Evolutionary conservation across 2,329 filamentous ascomycete species (phyloP).

Genomic region (Sporothrix dimorphospora): DNA sequence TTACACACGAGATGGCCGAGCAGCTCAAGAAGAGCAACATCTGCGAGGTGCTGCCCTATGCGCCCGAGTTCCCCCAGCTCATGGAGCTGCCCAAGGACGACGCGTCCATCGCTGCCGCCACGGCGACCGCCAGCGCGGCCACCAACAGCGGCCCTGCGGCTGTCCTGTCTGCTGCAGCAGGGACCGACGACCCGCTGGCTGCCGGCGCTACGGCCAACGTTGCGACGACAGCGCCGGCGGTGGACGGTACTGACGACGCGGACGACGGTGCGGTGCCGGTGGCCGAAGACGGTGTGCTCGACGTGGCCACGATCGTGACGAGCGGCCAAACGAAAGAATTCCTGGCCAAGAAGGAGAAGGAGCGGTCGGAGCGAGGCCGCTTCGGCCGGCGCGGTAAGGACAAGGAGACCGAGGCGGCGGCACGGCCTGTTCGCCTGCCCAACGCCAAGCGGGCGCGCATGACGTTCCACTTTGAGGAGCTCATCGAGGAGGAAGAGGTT

Average conservation of each 20-base stretch:
- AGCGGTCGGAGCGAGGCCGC: constrained; percentile 69
- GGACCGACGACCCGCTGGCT: constrained; percentile 36
- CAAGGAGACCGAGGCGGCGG: constrained; percentile 58
- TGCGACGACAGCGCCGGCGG: constrained; percentile 35
- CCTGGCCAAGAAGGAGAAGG: constrained; percentile 78
- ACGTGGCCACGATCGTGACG: constrained; percentile 83
- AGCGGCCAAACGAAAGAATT: constrained; percentile 82
- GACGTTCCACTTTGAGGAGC: constrained; percentile 74
- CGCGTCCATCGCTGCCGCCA: constrained; percentile 30
- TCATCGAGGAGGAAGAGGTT: constrained; percentile 54
- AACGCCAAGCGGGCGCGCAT: constrained; percentile 73
- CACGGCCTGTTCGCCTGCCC: constrained; percentile 64
- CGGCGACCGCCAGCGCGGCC: constrained; percentile 40
- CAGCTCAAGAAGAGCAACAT: constrained; percentile 68
- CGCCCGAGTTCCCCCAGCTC: constrained; percentile 47
- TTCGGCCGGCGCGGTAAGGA: constrained; percentile 64
- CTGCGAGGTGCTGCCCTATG: constrained; percentile 68
- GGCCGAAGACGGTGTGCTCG: constrained; percentile 70
- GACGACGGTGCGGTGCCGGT: constrained; percentile 47
- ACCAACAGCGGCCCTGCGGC: constrained; percentile 39
- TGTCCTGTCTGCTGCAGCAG: constrained; percentile 32
- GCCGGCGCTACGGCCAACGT: constrained; percentile 33
- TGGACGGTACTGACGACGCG: constrained; percentile 38
- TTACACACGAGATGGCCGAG: constrained; percentile 69
- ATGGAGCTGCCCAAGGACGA: constrained; percentile 55